Conservation (phyloP, 495 filamentous ascomycete genomes). For the Evansstolkia leycettana region DNA sequence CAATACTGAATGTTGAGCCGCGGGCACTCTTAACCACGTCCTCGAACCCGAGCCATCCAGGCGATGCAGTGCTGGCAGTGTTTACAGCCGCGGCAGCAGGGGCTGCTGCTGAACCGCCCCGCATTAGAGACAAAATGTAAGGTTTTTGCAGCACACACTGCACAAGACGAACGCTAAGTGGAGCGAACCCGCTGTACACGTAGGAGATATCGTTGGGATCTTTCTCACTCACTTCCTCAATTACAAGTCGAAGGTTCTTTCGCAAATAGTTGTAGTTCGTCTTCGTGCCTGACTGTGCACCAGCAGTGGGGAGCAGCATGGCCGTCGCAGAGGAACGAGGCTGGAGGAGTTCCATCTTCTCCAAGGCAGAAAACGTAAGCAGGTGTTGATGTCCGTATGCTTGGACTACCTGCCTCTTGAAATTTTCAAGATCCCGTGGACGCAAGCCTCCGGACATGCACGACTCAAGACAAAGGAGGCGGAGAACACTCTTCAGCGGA, state of each 20-base stretch:
- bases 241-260: constrained; percentile 73
- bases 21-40: constrained; percentile 73
- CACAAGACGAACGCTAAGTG: constrained; percentile 84
- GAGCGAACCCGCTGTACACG: constrained; percentile 94
- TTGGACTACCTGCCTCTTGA: constrained; percentile 77
- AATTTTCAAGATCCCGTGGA: constrained; percentile 73
- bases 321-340: constrained; percentile 56
- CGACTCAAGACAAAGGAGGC: constrained; percentile 82
- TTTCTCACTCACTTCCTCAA: constrained; percentile 93
- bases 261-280: constrained; percentile 88
- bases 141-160: constrained; percentile 90
- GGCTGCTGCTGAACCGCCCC: constrained; percentile 33
- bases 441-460: constrained; percentile 82
- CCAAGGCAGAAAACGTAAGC: constrained; percentile 76
- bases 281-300: constrained; percentile 45
- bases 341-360: constrained; percentile 77
- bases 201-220: constrained; percentile 96
- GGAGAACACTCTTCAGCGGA: constrained; percentile 65
- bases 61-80: constrained; percentile 46
- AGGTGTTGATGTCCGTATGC: constrained; percentile 93
- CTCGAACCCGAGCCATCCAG: constrained; percentile 86
- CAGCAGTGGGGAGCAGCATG: constrained; percentile 55
- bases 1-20: constrained; percentile 80
- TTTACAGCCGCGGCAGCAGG: constrained; percentile 34
- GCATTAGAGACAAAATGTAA: constrained; percentile 57